Base-by-base conservation (phyloP, 495 filamentous ascomycete species). In the Friedmanniomyces simplex region DNA sequence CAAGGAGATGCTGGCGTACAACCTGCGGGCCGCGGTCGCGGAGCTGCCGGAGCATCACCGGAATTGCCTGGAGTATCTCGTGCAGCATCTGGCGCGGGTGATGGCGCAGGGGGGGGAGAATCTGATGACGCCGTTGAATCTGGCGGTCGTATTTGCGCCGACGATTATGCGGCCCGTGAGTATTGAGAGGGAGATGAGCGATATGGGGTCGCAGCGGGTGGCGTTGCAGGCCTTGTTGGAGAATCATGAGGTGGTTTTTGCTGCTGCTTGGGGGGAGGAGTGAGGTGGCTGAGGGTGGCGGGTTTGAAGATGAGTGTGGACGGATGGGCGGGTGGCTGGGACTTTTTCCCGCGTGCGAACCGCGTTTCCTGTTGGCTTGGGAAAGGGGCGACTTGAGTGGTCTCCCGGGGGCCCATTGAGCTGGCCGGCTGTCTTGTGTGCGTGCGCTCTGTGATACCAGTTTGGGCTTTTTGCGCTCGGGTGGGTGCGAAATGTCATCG, bases 101-200 rank as follows among this genome's bases (percentile, higher is more conserved):
- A 87, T 94, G 30, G 77, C 81, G 48, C 81, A 86, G 57, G 85
- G 91, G 66, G 75, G 78, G 16, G 86, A 93, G 66, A 99, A 99
- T 66, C 70, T 86, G 63, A 99, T 99, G 94, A 93, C 87, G 20
- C 86, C 91, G 36, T 83, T 87, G 67, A 99, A 99, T 63, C 74
- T 97, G 37, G 89, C 94, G 5, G 94, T 99, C 55, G 94, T 99
- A 24, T 99, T 99, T 65, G 94, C 94, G 25, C 94, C 94, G 24
- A 99, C 94, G 8, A 89, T 99, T 58, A 93, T 99, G 86, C 78
- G 93, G 51, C 89, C 95, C 24, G 75, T 82, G 67, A 89, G 82
- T 60, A 74, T 96, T 61, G 87, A 95, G 61, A 83, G 89, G 55
- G 94, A 99, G 69, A 94, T 97, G 86, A 88, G 84, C 13, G 94